Percentiles rank a stretch among this genome's conserved stretches.
These are phyloP conservation scores for Diaporthe citriasiana DNA, from an alignment of 2,329 filamentous ascomycete species.

Conservation along the genomic window DNA sequence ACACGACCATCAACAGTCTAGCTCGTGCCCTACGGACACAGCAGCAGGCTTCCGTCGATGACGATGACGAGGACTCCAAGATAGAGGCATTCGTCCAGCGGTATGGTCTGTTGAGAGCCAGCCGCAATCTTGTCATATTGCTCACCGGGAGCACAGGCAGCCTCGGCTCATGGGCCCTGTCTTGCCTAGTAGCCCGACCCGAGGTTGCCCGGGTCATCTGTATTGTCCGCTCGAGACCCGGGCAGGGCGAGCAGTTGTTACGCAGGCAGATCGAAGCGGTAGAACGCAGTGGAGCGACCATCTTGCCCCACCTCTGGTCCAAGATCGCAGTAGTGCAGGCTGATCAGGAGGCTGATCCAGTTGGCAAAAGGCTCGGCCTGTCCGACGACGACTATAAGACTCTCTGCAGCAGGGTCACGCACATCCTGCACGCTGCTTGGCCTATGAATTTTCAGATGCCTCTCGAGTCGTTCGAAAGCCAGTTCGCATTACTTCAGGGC, in stretches of 20 bases:
- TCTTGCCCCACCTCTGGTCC: too few species aligned
- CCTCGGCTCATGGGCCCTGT: constrained; percentile 4
- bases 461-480: neutral
- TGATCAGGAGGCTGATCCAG: too few species aligned
- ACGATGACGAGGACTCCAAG: too few species aligned
- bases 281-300: too few species aligned
- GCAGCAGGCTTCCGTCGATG: too few species aligned
- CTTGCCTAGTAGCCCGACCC: neutral
- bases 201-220: neutral
- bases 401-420: neutral
- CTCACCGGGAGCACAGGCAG: constrained; percentile 14
- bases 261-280: neutral
- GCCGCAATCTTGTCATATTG: neutral
- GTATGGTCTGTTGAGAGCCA: too few species aligned
- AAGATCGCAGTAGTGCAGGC: too few species aligned
- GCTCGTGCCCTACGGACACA: too few species aligned
- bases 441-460: neutral
- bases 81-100: too few species aligned
- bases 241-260: too few species aligned
- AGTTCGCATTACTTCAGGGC: neutral
- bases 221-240: neutral
- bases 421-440: constrained; percentile 25
- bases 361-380: neutral
- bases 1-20: neutral
- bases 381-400: neutral